Evolutionary conservation across 805 yeast genomes (phyloP), one percentile per base, ranked within the genome.

Genomic region (Yarrowia deformans): DNA sequence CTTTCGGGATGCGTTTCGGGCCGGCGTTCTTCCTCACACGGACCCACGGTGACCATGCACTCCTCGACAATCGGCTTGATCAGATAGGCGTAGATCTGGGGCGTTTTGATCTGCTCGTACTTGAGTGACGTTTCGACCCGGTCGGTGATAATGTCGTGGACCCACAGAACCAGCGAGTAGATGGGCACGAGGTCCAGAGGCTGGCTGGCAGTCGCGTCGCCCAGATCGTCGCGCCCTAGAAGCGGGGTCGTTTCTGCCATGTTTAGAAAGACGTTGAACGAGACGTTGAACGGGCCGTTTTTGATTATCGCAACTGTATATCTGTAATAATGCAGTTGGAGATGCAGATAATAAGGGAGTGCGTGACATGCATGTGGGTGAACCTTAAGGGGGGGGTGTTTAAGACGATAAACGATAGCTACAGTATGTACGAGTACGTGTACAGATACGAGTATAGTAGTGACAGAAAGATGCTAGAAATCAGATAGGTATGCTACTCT

Each of bases 81-180:
- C 32, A 85, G 74, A 1, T 84, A 77, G 16, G 83, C 71, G 66
- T 84, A 80, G 18, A 84, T 80, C 74, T 85, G 87, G 1, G 88
- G 87, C 3, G 84, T 76, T 68, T 81, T 81, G 68, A 84, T 74
- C 74, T 84, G 87, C 70, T 85, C 87, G 70, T 83, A 83, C 69
- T 82, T 83, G 71, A 85, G 77, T 68, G 84, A 79, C 35, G 84
- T 74, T 49, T 78, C 81, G 18, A 85, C 83, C 60, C 79, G 76
- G 42, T 77, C 78, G 70, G 79, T 81, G 18, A 85, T 75, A 13
- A 82, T 76, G 58, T 80, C 83, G 71, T 84, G 84, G 64, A 83
- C 74, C 55, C 78, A 77, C 49, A 76, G 72, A 7, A 77, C 78
- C 8, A 77, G 70, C 16, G 73, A 60, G 68, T 77, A 78, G 29